Conservation (phyloP, 2,329 filamentous ascomycete genomes). For the Penicillium corylophilum region DNA sequence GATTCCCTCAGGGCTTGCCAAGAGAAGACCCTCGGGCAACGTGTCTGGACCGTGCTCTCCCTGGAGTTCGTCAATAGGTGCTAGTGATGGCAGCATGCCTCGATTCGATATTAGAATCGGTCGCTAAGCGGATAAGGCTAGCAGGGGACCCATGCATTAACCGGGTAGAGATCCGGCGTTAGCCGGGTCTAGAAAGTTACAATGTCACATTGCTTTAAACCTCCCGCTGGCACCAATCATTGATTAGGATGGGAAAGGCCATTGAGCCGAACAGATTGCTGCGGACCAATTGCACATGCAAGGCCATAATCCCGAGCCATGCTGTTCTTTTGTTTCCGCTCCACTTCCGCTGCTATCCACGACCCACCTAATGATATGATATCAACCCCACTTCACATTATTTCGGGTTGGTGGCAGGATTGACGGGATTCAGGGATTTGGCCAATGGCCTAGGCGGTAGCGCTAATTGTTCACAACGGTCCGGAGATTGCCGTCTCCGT, state of each 20-base stretch:
- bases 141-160: constrained; percentile 14
- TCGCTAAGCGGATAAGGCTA: constrained; percentile 15
- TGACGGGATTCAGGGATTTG: background rate
- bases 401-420: background rate
- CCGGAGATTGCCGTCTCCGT: constrained; percentile 3
- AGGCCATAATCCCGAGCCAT: constrained; percentile 2
- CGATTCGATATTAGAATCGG: background rate
- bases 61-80: background rate
- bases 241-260: background rate
- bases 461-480: background rate
- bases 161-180: constrained; percentile 21
- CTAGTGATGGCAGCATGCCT: background rate
- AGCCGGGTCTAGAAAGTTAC: constrained; percentile 26
- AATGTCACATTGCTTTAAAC: constrained; percentile 21
- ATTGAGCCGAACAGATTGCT: constrained; percentile 7
- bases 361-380: constrained; percentile 17
- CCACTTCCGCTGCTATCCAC: constrained; percentile 6
- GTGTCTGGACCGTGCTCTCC: constrained; percentile 1
- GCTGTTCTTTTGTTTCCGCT: background rate
- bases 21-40: background rate
- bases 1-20: background rate
- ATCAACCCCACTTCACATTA: constrained; percentile 18
- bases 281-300: constrained; percentile 22
- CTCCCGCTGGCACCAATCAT: constrained; percentile 4
- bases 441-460: background rate